phyloP scores from a whole-genome alignment of 352 stramenopile species.

The Globisporangium parvum region DNA sequence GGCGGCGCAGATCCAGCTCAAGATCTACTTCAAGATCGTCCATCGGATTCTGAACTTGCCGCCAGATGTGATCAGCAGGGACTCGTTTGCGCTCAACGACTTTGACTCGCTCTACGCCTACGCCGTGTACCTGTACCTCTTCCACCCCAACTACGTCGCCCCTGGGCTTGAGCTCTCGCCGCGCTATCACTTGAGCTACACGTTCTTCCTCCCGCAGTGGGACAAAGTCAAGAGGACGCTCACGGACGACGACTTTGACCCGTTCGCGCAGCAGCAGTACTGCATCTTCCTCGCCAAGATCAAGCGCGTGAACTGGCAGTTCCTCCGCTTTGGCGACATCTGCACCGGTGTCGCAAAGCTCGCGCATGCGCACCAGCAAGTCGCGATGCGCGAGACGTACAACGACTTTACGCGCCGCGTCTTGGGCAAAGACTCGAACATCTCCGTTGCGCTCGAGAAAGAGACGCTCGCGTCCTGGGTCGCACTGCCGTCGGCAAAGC shows the following conservation, averaged over 20 bases:
- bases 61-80: slow-evolving; percentile 54
- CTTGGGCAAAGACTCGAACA: slow-evolving; percentile 65
- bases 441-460: slow-evolving; percentile 62
- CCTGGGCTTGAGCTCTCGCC: slow-evolving; percentile 37
- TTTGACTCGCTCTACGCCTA: slow-evolving; percentile 74
- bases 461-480: slow-evolving; percentile 63
- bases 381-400: slow-evolving; percentile 39
- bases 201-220: slow-evolving; percentile 52
- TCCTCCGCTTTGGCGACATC: slow-evolving; percentile 50
- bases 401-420: slow-evolving; percentile 65
- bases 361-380: slow-evolving; percentile 42
- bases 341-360: slow-evolving; percentile 43
- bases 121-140: slow-evolving; percentile 52
- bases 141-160: slow-evolving; percentile 57
- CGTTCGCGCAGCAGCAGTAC: slow-evolving; percentile 66
- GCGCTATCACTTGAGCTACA: slow-evolving; percentile 49
- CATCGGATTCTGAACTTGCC: slow-evolving; percentile 43
- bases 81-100: slow-evolving; percentile 67
- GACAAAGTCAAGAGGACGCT: slow-evolving; percentile 60
- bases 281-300: slow-evolving; percentile 70
- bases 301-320: slow-evolving; percentile 57
- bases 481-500: slow-evolving; percentile 32
- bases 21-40: slow-evolving; percentile 69
- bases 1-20: slow-evolving; percentile 49
- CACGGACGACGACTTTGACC: slow-evolving; percentile 48